These are phyloP conservation scores for Viola pubescens DNA, from an alignment of 441 rosid genomes.

Conservation along the genomic window DNA sequence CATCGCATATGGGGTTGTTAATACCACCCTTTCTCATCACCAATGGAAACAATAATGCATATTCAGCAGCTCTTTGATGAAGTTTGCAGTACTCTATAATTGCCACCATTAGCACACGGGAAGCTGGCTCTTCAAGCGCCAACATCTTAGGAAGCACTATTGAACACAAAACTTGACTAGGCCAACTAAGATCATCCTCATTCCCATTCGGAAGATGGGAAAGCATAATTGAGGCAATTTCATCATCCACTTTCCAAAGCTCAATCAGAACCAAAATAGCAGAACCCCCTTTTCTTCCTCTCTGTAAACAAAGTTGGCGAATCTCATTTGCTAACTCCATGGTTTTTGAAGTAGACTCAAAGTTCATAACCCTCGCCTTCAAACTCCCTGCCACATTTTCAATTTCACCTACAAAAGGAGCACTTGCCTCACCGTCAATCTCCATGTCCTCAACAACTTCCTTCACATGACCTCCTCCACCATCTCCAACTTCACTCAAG, in stretches of 20 bases:
- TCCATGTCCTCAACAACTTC: slow-evolving; percentile 28
- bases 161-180: slow-evolving; percentile 56
- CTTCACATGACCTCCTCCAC: slow-evolving; percentile 21
- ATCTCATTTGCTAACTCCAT: slow-evolving; percentile 43
- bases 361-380: slow-evolving; percentile 31
- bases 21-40: slow-evolving; percentile 49
- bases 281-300: slow-evolving; percentile 33
- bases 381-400: slow-evolving; percentile 31
- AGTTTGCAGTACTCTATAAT: slow-evolving; percentile 54
- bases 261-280: slow-evolving; percentile 48
- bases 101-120: slow-evolving; percentile 51
- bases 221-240: slow-evolving; percentile 48
- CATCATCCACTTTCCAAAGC: slow-evolving; percentile 73
- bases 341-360: slow-evolving; percentile 37
- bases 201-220: slow-evolving; percentile 37
- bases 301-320: slow-evolving; percentile 34
- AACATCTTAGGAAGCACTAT: slow-evolving; percentile 61
- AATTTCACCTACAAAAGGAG: slow-evolving; percentile 30
- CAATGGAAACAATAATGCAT: slow-evolving; percentile 49
- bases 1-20: slow-evolving; percentile 49
- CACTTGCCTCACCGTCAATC: slow-evolving; percentile 20
- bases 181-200: slow-evolving; percentile 50
- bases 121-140: slow-evolving; percentile 44
- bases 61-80: slow-evolving; percentile 58
- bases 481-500: slow-evolving; percentile 29